Conservation (phyloP, 441 rosid genomes). For the Aleurites moluccanus region DNA sequence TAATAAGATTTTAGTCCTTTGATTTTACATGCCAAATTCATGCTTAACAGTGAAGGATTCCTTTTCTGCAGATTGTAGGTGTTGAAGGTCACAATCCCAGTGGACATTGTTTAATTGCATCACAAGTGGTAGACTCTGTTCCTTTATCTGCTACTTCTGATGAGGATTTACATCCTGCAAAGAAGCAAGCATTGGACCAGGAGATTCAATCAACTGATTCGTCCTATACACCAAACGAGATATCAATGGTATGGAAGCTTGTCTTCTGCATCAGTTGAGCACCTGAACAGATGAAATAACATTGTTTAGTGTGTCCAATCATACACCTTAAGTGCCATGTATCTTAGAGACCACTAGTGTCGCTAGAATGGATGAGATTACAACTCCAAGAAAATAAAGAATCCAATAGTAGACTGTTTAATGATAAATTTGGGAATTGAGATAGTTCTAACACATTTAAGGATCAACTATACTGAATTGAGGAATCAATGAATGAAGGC, state of each 20-base stretch:
- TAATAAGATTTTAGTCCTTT: constrained; percentile 17
- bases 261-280: constrained; percentile 13
- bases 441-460: neutral
- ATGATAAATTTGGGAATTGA: constrained; percentile 10
- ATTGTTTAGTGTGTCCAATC: neutral
- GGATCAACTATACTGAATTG: neutral
- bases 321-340: neutral
- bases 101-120: constrained; percentile 91
- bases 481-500: neutral
- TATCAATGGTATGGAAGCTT: constrained; percentile 61
- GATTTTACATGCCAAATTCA: constrained; percentile 15
- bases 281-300: constrained; percentile 17
- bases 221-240: constrained; percentile 35
- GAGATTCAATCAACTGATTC: constrained; percentile 43
- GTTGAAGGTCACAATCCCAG: constrained; percentile 94
- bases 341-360: neutral
- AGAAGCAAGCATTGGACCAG: constrained; percentile 73
- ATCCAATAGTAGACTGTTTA: neutral
- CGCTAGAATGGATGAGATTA: constrained; percentile 13
- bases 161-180: constrained; percentile 56
- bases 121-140: constrained; percentile 68
- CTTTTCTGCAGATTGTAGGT: constrained; percentile 70
- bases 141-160: constrained; percentile 49
- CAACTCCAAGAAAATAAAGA: constrained; percentile 15
- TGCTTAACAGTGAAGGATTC: constrained; percentile 22